These are phyloP conservation scores for Leishmania lainsoni DNA, from an alignment of 208 protist genomes.

Conservation along the genomic window DNA sequence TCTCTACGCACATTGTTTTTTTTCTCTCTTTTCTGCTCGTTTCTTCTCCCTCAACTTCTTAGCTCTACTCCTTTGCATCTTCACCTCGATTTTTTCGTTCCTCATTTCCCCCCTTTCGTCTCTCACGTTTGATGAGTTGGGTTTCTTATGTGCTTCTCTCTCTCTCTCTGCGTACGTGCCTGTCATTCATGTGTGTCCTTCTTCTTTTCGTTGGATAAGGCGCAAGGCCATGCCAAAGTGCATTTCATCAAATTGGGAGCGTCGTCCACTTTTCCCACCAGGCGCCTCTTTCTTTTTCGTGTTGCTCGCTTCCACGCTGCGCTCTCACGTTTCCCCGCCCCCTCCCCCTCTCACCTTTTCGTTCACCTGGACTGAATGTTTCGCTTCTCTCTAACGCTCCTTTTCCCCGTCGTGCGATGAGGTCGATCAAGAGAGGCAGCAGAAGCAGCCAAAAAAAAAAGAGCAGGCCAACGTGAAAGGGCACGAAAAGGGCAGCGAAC, in stretches of 20 bases:
- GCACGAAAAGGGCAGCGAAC: no score
- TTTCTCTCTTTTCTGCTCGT: conserved; percentile 4
- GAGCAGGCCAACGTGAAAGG: neutral
- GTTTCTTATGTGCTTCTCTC: neutral
- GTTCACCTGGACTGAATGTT: neutral
- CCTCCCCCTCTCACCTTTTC: neutral
- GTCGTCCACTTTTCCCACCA: no score
- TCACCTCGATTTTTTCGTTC: neutral
- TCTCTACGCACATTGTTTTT: conserved; percentile 1
- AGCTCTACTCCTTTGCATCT: neutral
- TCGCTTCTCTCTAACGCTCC: neutral
- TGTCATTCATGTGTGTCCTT: neutral
- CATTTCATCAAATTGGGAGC: no score
- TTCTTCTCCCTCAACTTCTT: neutral
- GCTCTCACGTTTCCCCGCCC: neutral
- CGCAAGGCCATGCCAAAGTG: neutral
- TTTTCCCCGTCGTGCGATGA: neutral
- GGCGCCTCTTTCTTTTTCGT: neutral
- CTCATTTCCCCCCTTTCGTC: neutral
- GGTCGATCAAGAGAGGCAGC: neutral
- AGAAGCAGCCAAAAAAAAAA: neutral
- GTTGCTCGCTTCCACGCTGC: neutral
- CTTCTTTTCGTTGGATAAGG: neutral
- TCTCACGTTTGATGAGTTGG: neutral
- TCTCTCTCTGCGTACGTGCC: neutral